Evolutionary conservation across 768 basidiomycete genomes (phyloP).

Genomic region (Psilocybe azurescens): DNA sequence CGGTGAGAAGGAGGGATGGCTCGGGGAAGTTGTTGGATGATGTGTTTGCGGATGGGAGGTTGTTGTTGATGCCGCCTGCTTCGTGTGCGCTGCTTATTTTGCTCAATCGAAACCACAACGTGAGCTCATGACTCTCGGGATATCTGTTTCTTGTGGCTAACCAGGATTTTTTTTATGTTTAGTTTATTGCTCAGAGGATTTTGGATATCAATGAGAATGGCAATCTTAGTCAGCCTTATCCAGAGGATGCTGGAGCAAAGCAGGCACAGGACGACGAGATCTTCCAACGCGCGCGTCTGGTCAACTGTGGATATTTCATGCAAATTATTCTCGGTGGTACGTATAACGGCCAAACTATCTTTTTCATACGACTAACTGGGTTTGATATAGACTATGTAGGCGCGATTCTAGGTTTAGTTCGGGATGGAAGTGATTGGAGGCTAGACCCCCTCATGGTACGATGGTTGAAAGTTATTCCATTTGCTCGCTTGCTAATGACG

Average conservation of each 20-base stretch:
- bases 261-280: slow-evolving; percentile 75
- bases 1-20: slow-evolving; percentile 67
- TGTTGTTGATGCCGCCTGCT: slow-evolving; percentile 77
- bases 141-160: too few species aligned
- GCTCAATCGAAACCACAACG: slow-evolving; percentile 77
- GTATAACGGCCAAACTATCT: slow-evolving; percentile 4
- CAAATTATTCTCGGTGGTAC: slow-evolving; percentile 65
- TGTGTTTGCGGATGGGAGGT: slow-evolving; percentile 67
- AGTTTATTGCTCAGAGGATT: slow-evolving; percentile 76
- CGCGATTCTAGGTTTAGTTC: slow-evolving; percentile 70
- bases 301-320: slow-evolving; percentile 77
- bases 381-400: slow-evolving; percentile 66
- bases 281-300: slow-evolving; percentile 72
- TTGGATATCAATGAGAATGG: slow-evolving; percentile 71
- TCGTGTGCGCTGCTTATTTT: slow-evolving; percentile 71
- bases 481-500: background rate
- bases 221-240: slow-evolving; percentile 40
- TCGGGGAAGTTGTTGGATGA: slow-evolving; percentile 72
- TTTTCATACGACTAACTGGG: background rate
- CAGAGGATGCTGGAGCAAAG: slow-evolving; percentile 25
- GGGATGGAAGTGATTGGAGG: slow-evolving; percentile 69
- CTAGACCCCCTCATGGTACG: slow-evolving; percentile 69
- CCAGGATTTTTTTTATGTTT: slow-evolving; percentile 17
- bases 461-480: background rate
- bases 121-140: slow-evolving; percentile 29